phyloP scores from a whole-genome alignment of 2,329 filamentous ascomycete species.

The Ceratocystis lukuohia region DNA sequence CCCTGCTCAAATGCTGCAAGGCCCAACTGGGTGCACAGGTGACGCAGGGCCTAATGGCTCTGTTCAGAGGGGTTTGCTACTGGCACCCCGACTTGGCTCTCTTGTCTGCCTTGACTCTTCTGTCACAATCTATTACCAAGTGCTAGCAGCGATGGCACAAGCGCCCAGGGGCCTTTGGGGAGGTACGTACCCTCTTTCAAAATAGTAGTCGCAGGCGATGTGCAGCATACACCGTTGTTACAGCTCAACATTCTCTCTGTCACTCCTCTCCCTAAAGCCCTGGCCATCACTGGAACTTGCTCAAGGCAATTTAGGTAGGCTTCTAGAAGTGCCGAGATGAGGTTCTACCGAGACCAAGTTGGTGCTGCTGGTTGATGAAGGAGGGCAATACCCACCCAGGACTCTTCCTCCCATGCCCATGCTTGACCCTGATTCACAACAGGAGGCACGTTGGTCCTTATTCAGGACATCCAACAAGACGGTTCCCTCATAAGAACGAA shows the following conservation, averaged over 20 bases:
- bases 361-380: neutral
- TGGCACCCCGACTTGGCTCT: neutral
- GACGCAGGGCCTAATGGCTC: neutral
- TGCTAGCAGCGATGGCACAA: neutral
- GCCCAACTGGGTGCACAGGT: neutral
- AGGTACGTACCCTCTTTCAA: neutral
- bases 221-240: neutral
- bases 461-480: neutral
- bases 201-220: neutral
- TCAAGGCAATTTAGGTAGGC: neutral
- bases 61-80: neutral
- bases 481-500: neutral
- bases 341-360: neutral
- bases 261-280: neutral
- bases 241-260: neutral
- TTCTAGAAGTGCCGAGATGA: slow-evolving; percentile 3
- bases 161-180: neutral
- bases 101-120: neutral
- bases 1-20: neutral
- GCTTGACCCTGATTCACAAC: neutral
- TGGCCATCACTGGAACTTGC: neutral
- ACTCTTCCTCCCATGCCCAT: neutral
- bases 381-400: neutral
- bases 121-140: neutral
- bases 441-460: neutral